Percentiles rank a stretch among this genome's conserved stretches.
Conservation (phyloP, 176 grass and related monocot species). For the Saccharum officinarum region DNA sequence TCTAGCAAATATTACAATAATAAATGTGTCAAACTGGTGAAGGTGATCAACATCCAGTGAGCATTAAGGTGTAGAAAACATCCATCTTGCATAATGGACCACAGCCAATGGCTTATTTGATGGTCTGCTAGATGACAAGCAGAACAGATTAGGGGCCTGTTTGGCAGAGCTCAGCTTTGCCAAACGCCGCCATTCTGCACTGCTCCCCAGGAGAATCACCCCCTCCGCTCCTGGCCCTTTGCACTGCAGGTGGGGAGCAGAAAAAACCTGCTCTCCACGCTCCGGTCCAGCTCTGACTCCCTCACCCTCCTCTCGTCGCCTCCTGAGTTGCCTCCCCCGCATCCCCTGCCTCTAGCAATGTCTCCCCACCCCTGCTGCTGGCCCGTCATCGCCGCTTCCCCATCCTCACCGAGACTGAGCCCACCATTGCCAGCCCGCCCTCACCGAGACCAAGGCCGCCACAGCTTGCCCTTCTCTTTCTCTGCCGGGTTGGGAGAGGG, state of each 20-base stretch:
- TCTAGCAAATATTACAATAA: neutral
- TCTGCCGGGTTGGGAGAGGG: no score
- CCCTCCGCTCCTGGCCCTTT: neutral
- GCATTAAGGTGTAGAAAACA: slow-evolving; percentile 11
- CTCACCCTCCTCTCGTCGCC: neutral
- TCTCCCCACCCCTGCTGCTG: neutral
- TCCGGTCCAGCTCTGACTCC: neutral
- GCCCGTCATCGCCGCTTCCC: neutral
- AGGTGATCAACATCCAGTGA: neutral
- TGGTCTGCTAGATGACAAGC: neutral
- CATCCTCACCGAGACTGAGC: neutral
- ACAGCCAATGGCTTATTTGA: neutral
- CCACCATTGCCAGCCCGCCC: no score
- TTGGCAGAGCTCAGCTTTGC: neutral
- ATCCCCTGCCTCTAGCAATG: neutral
- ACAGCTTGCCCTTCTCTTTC: no score
- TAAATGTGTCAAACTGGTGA: neutral
- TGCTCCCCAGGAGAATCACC: no score
- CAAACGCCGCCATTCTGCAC: neutral
- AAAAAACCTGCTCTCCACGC: neutral
- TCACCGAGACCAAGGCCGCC: no score
- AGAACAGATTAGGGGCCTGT: neutral
- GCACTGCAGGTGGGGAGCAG: neutral
- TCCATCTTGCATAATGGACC: neutral
- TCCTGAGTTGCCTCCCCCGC: neutral